phyloP scores from a whole-genome alignment of 495 filamentous ascomycete genomes.

The Tuber magnatum region DNA sequence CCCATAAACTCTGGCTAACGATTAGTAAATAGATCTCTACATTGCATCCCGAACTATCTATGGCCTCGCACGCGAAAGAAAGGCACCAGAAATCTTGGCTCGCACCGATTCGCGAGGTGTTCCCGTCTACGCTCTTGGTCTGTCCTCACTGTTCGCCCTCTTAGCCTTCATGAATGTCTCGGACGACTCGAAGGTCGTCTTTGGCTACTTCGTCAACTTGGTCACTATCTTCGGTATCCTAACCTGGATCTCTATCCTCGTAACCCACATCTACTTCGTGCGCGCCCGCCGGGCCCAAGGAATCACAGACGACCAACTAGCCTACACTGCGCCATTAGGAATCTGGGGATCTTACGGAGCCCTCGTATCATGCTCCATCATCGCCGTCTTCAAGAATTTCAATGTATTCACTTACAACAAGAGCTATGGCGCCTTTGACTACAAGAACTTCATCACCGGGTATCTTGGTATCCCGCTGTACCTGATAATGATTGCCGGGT shows the following conservation, averaged over 20 bases:
- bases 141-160: conserved; percentile 56
- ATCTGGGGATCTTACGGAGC: conserved; percentile 59
- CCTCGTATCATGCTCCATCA: conserved; percentile 60
- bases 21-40: conserved; percentile 52
- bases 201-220: conserved; percentile 79
- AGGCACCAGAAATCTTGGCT: conserved; percentile 65
- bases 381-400: conserved; percentile 72
- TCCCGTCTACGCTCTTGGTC: conserved; percentile 59
- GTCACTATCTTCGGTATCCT: conserved; percentile 72
- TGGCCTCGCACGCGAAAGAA: conserved; percentile 66
- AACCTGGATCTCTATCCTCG: conserved; percentile 76
- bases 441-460: conserved; percentile 70
- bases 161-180: conserved; percentile 75
- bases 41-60: conserved; percentile 77
- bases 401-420: conserved; percentile 53
- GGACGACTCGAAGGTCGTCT: conserved; percentile 60
- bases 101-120: conserved; percentile 68
- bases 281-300: conserved; percentile 65
- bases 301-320: conserved; percentile 56
- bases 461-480: conserved; percentile 79
- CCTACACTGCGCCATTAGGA: conserved; percentile 68
- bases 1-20: conserved; percentile 11
- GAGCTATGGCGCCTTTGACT: conserved; percentile 54
- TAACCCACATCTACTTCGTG: conserved; percentile 75
- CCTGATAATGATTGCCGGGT: conserved; percentile 61